Base-by-base conservation (phyloP, 169 alveolate species). In the Plasmodium billcollinsi region DNA sequence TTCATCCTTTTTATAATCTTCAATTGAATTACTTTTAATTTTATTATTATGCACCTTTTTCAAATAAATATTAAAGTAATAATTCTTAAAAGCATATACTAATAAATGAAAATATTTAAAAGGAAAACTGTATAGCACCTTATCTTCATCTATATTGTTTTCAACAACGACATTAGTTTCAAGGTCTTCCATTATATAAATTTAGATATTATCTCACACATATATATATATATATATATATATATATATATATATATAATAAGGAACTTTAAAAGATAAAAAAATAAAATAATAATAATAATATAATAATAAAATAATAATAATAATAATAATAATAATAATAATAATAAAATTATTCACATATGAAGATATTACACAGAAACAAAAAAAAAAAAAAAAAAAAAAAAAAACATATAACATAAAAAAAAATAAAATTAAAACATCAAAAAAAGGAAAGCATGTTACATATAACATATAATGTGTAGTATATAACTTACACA, bases 61-160 rank as follows among this genome's bases (percentile, higher is more conserved):
- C 63, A 63, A 49, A 56, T 49, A 69, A 33, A 63, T 45, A 45
- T 58, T 69, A 47, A 56, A 59, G 52, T 80, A 71, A 49, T 80
- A 80, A 80, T 80, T 66, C 26, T 29, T 67, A 20, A 54, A 80
- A 15, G 90, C 90, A 69, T 69, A 80, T 56, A 80, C 11, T 58
- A 80, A 50, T 20, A 80, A 29, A 12, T 66, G 63, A 26, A 80
- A 56, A 18, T 69, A 67, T 49, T 62, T 66, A 39, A 80, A 80
- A 47, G 90, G 90, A 4, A 66, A 52, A 29, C 56, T 80, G 45
- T 80, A 63, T 24, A 58, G 56, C 24, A 69, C 85, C 74, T 69
- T 80, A n/a, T 80, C 90, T 56, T 66, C 90, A 5, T 80, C 90
- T 39, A 80, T 15, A 47, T 54, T 63, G 62, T 80, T 80, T 45